Evolutionary conservation across 768 basidiomycete genomes (phyloP), one percentile per base, ranked within the genome.

Genomic region (Podaxis sp.): DNA sequence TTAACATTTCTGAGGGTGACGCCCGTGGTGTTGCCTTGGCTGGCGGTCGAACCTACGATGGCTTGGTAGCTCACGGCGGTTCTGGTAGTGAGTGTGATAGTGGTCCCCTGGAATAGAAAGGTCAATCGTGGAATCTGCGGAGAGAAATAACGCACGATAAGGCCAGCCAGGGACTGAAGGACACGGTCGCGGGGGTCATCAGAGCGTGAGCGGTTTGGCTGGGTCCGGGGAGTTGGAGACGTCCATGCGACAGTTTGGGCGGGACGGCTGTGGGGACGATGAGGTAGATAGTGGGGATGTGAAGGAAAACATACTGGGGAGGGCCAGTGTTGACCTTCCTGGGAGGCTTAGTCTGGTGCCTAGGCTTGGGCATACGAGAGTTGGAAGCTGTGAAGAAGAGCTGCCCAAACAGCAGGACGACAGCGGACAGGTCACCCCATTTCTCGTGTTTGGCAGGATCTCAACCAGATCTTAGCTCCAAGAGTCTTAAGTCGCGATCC

Each of bases 1-100:
- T 87, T 89, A 69, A 84, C 89, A 73, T 93, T 89, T 71, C 86
- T 89, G 65, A 94, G 82, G 9, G 87, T 86, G 58, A 93, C 84
- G 52, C 92, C 93, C 12, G 79, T 74, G 26, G 83, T 85, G 72
- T 91, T 88, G 52, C 88, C 86, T 69, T 92, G 90, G 24, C 71
- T 76, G 63, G 71, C 72, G 39, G 88, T 88, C 28, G 85, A 86
- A 12, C 69, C 76, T 61, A 94, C 78, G 66, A 85, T 84, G 60
- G 90, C 92, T 71, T 93, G 89, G 72, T 86, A 89, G 66, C 90
- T 89, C 67, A 85, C 81, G 40, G 80, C 77, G 15, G 87, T 81
- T 82, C 90, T 91, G 51, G 88, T 90, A 22, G 75, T 72, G 63
- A 94, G 81, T 17, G 90, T 90, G 69, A 94, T 80, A 40, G 89